phyloP scores from a whole-genome alignment of 352 stramenopile species.

The Globisporangium lucens region DNA sequence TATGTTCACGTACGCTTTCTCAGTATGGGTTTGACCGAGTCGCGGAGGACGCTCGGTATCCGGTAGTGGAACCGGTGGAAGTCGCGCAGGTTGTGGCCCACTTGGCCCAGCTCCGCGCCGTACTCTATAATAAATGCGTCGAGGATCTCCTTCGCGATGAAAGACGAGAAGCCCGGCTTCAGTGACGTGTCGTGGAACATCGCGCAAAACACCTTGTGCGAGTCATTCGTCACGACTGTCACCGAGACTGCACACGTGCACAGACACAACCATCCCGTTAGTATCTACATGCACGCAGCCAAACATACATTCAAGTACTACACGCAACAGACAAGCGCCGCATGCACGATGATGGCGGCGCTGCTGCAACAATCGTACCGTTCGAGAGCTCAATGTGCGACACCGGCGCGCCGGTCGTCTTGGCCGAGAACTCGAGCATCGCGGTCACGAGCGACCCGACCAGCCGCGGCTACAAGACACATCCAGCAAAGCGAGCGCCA shows the following conservation, averaged over 20 bases:
- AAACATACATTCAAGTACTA: background rate
- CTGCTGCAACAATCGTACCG: constrained; percentile 28
- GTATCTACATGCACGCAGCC: background rate
- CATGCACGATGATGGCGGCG: background rate
- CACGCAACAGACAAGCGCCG: background rate
- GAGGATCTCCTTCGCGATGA: constrained; percentile 88
- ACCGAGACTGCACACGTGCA: constrained; percentile 53
- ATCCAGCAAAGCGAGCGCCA: too few relatives aligned
- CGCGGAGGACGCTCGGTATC: constrained; percentile 77
- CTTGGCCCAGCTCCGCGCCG: constrained; percentile 66
- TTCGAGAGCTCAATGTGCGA: constrained; percentile 89
- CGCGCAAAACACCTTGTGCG: constrained; percentile 89
- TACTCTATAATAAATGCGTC: constrained; percentile 80
- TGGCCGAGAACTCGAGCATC: constrained; percentile 90
- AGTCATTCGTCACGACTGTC: constrained; percentile 87
- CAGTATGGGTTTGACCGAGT: constrained; percentile 83
- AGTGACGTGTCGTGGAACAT: constrained; percentile 88
- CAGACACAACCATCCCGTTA: background rate
- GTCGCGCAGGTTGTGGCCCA: constrained; percentile 89
- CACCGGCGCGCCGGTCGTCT: constrained; percentile 86
- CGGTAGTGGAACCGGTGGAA: constrained; percentile 90
- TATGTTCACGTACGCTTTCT: constrained; percentile 54
- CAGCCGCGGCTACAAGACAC: constrained; percentile 60
- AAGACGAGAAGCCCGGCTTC: constrained; percentile 73
- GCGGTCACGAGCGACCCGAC: constrained; percentile 89